Conservation (phyloP, 768 basidiomycete species). For the Amanita jacksonii region DNA sequence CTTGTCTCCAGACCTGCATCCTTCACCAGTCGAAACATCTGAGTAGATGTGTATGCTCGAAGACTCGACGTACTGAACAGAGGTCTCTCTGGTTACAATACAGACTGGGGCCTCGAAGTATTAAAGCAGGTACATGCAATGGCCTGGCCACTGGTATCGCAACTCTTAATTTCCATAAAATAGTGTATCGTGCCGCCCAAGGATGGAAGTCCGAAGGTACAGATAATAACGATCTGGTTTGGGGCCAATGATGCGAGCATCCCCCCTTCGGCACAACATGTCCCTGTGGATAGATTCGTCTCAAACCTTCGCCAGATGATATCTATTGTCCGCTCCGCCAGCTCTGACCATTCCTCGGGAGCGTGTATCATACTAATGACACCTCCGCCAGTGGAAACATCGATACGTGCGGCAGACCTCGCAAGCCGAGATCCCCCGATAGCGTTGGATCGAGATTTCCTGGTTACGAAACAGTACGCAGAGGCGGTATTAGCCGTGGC, state of each 20-base stretch:
- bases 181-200: slow-evolving; percentile 51
- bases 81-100: slow-evolving; percentile 79
- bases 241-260: slow-evolving; percentile 84
- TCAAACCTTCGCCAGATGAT: slow-evolving; percentile 59
- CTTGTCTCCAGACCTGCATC: slow-evolving; percentile 1
- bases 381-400: slow-evolving; percentile 73
- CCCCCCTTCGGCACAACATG: slow-evolving; percentile 58
- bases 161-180: too few relatives aligned
- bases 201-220: slow-evolving; percentile 48
- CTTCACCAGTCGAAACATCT: slow-evolving; percentile 3
- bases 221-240: slow-evolving; percentile 80
- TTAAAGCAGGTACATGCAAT: slow-evolving; percentile 54
- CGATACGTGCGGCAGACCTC: slow-evolving; percentile 44
- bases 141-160: background rate
- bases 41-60: slow-evolving; percentile 62
- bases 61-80: slow-evolving; percentile 84
- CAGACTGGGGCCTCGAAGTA: slow-evolving; percentile 76
- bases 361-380: slow-evolving; percentile 77
- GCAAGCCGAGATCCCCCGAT: slow-evolving; percentile 39
- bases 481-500: slow-evolving; percentile 59
- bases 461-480: slow-evolving; percentile 57
- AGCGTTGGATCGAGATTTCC: slow-evolving; percentile 51
- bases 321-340: slow-evolving; percentile 47
- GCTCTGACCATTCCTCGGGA: slow-evolving; percentile 57
- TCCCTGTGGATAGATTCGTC: slow-evolving; percentile 57